Base-by-base conservation (phyloP, 495 filamentous ascomycete species). In the Collariella sp. region DNA sequence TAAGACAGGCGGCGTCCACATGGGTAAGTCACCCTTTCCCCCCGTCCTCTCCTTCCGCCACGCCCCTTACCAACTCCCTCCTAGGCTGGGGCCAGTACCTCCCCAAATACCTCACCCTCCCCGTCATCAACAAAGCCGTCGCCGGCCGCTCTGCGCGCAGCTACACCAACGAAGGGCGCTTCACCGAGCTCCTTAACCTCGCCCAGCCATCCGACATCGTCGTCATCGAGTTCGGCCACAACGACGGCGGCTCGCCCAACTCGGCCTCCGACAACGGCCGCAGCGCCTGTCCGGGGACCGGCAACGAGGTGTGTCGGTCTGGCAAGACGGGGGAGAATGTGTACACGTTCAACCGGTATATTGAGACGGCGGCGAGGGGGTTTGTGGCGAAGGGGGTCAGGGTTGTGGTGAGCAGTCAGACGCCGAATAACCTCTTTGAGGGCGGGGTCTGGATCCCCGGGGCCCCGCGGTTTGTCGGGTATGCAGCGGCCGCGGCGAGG, bases 151-250 rank as follows among this genome's bases (percentile, higher is more conserved):
- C 76, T 34, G 80, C 82, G 6, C 79, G 81, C 55, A 79, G 75
- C 48, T 85, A 74, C 67, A 79, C 74, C 0, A 75, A 79, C 55
- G 82, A 84, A 64, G 76, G 75, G 46, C 80, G 78, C 24, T 85
- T 85, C 71, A 57, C 71, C 40, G 70, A 70, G 13, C 74, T 85
- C 56, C 75, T 76, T 59, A 55, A 62, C 42, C 52, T 67, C 18
- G 67, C 83, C 16, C 51, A 72, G 35, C 20, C 70, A 7, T 77
- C 76, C 41, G 81, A 85, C 65, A 79, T 69, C 26, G 79, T 83
- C 36, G 68, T 83, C 42, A 82, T 83, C 60, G 79, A 81, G 58
- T 83, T 85, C 54, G 81, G 82, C 1, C 81, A 85, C 71, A 85
- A 85, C 63, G 82, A 84, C 59, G 81, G 82, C 48, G 79, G 81